Evolutionary conservation across 108 stramenopile species (phyloP).

Genomic region (Cyclotella baltica): DNA sequence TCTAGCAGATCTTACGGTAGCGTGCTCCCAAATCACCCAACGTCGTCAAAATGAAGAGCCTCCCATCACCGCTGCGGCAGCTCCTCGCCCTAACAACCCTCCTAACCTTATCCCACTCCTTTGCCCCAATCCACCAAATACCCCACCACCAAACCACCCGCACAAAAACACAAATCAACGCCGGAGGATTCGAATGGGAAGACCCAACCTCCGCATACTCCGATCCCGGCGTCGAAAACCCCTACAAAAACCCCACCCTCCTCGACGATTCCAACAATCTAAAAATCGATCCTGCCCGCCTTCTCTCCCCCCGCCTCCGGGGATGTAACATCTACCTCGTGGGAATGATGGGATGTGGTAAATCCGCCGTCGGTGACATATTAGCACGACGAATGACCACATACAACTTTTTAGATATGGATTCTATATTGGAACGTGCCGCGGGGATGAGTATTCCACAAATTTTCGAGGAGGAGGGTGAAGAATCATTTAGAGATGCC

Average conservation of each 20-base stretch:
- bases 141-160: not conserved
- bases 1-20: not conserved
- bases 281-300: conserved; percentile 77
- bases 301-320: conserved; percentile 75
- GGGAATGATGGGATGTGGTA: conserved; percentile 97
- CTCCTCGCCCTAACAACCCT: not conserved
- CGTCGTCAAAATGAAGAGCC: not conserved
- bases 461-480: conserved; percentile 90
- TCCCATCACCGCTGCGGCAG: not conserved
- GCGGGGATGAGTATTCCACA: conserved; percentile 74
- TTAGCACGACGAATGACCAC: conserved; percentile 86
- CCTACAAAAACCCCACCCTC: conserved; percentile 80
- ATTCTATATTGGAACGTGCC: conserved; percentile 85
- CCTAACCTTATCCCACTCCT: not conserved
- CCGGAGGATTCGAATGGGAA: conserved; percentile 90
- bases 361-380: conserved; percentile 81
- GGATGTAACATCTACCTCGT: conserved; percentile 94
- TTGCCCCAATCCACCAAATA: not conserved
- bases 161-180: conserved; percentile 32
- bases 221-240: conserved; percentile 87
- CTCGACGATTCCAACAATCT: conserved; percentile 52
- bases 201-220: conserved; percentile 71
- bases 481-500: conserved; percentile 87
- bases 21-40: not conserved
- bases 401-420: conserved; percentile 95